Evolutionary conservation across 169 alveolate species (phyloP).

Genomic region (Plasmodium malariae): DNA sequence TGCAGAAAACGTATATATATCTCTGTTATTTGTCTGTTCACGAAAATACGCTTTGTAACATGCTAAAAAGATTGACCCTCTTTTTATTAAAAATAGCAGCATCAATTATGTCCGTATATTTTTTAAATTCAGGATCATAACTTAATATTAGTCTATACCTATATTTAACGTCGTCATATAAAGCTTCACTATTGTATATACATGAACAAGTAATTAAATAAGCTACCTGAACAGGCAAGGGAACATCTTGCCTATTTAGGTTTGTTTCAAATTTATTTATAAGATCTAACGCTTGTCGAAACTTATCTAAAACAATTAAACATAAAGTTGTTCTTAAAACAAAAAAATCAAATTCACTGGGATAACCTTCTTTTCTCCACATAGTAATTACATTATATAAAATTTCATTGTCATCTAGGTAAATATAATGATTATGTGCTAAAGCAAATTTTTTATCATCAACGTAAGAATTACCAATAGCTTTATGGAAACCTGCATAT

Average conservation of each 20-base stretch:
- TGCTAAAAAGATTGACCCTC: slow-evolving; percentile 28
- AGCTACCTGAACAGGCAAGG: slow-evolving; percentile 62
- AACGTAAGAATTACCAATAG: slow-evolving; percentile 56
- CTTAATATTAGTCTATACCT: slow-evolving; percentile 73
- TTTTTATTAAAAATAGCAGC: slow-evolving; percentile 31
- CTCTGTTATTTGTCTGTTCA: neutral
- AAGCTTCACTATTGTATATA: slow-evolving; percentile 18
- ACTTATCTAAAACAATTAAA: slow-evolving; percentile 42
- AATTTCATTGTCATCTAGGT: slow-evolving; percentile 46
- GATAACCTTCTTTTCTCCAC: slow-evolving; percentile 73
- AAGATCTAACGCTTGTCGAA: slow-evolving; percentile 44
- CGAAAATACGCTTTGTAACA: slow-evolving; percentile 58
- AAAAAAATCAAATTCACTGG: slow-evolving; percentile 64
- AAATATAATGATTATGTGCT: slow-evolving; percentile 76
- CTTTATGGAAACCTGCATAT: slow-evolving; percentile 63
- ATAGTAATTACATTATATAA: slow-evolving; percentile 28
- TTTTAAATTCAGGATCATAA: slow-evolving; percentile 73
- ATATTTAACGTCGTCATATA: slow-evolving; percentile 75
- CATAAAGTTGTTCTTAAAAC: slow-evolving; percentile 65
- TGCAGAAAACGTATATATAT: too few species aligned
- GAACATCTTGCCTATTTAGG: slow-evolving; percentile 54
- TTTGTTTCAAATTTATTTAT: slow-evolving; percentile 48
- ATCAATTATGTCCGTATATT: slow-evolving; percentile 35
- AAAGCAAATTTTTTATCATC: slow-evolving; percentile 57
- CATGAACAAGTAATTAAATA: slow-evolving; percentile 59